phyloP scores from a whole-genome alignment of 1,284 basidiomycete genomes.

The Tilletia indica region DNA sequence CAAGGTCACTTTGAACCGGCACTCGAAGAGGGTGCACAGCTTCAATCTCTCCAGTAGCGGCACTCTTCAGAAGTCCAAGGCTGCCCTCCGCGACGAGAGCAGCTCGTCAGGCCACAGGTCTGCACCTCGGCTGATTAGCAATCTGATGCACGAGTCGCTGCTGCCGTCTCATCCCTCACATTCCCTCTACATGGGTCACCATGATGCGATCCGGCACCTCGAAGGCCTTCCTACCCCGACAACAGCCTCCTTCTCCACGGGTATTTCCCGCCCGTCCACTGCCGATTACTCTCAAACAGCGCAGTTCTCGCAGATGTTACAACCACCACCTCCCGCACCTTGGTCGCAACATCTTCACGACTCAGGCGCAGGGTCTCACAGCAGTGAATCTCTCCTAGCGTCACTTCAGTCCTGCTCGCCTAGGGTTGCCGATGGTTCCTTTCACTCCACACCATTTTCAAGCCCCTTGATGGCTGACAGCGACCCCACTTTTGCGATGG shows the following conservation, averaged over 20 bases:
- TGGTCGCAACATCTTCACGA: not conserved
- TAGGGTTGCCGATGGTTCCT: not conserved
- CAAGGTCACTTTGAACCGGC: conserved; percentile 4
- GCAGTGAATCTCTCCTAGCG: not conserved
- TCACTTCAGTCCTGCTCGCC: not conserved
- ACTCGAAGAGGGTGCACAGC: conserved; percentile 7
- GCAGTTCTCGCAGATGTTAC: not conserved
- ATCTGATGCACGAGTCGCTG: not conserved
- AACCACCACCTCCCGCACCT: not conserved
- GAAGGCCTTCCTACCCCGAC: not conserved
- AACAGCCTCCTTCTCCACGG: not conserved
- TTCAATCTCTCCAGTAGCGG: not conserved
- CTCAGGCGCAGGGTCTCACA: not conserved
- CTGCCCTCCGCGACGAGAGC: not conserved
- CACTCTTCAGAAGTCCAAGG: conserved; percentile 4
- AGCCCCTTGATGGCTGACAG: not conserved
- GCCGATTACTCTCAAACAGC: not conserved
- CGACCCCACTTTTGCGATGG: not conserved
- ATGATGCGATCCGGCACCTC: not conserved
- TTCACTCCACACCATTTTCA: not conserved
- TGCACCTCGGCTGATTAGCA: not conserved
- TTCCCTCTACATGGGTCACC: not conserved
- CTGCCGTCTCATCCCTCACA: not conserved
- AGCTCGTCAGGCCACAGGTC: not conserved
- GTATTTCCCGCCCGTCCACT: not conserved